A percentile compares a stretch with the other conserved stretches of the same genome.
These are phyloP conservation scores for Yamadazyma kitorensis DNA, from an alignment of 805 yeast genomes.

Conservation along the genomic window DNA sequence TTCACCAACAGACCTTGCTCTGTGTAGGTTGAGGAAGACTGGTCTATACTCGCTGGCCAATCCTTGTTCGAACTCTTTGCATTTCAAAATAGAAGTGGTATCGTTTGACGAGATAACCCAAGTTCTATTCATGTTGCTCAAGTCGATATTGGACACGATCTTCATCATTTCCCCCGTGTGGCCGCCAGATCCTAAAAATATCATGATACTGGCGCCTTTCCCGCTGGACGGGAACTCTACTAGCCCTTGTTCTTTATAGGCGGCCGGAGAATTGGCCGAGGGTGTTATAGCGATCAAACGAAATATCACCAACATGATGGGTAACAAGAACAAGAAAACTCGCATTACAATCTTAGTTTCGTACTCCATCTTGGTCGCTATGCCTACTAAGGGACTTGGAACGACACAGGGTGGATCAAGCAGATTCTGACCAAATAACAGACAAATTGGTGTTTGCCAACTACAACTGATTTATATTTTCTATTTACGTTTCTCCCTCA, in stretches of 20 bases:
- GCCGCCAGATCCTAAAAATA: conserved; percentile 92
- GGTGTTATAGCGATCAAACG: conserved; percentile 26
- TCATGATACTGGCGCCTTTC: conserved; percentile 39
- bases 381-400: neutral
- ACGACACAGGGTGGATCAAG: neutral
- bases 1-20: conserved; percentile 67
- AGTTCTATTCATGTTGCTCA: conserved; percentile 24
- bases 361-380: conserved; percentile 16
- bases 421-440: too few species aligned
- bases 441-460: too few species aligned
- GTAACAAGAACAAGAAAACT: conserved; percentile 12
- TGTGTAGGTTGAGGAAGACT: conserved; percentile 34
- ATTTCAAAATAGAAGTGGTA: conserved; percentile 42
- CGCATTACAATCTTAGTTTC: conserved; percentile 17
- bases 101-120: conserved; percentile 53
- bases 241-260: neutral
- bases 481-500: too few species aligned
- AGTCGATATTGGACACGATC: conserved; percentile 44
- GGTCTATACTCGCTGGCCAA: conserved; percentile 13
- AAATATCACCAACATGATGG: conserved; percentile 18
- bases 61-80: conserved; percentile 33
- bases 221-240: conserved; percentile 5
- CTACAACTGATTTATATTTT: too few species aligned
- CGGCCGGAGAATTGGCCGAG: conserved; percentile 10
- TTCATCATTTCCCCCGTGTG: conserved; percentile 96